Percentiles rank a stretch among this genome's conserved stretches.
phyloP scores from a whole-genome alignment of 2,329 filamentous ascomycete species.

The Phialophora verrucosa region DNA sequence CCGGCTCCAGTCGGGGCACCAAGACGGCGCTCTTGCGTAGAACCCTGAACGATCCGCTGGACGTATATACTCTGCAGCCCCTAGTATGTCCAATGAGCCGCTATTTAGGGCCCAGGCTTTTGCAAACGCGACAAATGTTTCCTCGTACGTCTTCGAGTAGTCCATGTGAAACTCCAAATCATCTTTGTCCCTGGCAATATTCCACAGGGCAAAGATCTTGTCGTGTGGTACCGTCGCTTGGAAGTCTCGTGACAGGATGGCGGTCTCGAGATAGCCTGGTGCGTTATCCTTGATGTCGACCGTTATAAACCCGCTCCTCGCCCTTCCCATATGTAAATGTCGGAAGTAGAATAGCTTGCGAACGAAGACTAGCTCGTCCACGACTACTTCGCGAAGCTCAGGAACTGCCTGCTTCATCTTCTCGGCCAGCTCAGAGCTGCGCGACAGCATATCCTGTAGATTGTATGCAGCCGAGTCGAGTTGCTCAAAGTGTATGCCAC shows the following conservation, averaged over 20 bases:
- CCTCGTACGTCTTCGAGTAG: slow-evolving; percentile 11
- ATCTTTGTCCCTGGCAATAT: slow-evolving; percentile 14
- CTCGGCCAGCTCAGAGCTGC: not conserved
- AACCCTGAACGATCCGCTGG: not conserved
- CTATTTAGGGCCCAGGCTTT: slow-evolving; percentile 14
- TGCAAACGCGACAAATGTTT: slow-evolving; percentile 9
- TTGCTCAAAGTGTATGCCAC: not conserved
- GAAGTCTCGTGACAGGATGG: slow-evolving; percentile 16
- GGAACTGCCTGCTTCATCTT: slow-evolving; percentile 11
- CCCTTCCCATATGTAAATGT: slow-evolving; percentile 13
- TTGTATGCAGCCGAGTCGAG: slow-evolving; percentile 13
- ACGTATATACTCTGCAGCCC: slow-evolving; percentile 6
- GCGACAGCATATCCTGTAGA: slow-evolving; percentile 18
- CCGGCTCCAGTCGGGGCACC: slow-evolving; percentile 18
- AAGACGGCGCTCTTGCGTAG: slow-evolving; percentile 16
- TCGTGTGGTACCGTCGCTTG: slow-evolving; percentile 19
- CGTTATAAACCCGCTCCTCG: not conserved
- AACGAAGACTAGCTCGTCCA: slow-evolving; percentile 7
- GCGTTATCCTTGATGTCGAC: slow-evolving; percentile 3
- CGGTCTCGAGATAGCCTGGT: slow-evolving; percentile 17
- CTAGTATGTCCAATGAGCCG: slow-evolving; percentile 16
- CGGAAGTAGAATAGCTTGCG: slow-evolving; percentile 21
- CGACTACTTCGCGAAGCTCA: not conserved
- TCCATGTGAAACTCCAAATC: slow-evolving; percentile 8
- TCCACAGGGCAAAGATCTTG: slow-evolving; percentile 19